Evolutionary conservation across 805 yeast species (phyloP).

Genomic region (Pichia kluyveri): DNA sequence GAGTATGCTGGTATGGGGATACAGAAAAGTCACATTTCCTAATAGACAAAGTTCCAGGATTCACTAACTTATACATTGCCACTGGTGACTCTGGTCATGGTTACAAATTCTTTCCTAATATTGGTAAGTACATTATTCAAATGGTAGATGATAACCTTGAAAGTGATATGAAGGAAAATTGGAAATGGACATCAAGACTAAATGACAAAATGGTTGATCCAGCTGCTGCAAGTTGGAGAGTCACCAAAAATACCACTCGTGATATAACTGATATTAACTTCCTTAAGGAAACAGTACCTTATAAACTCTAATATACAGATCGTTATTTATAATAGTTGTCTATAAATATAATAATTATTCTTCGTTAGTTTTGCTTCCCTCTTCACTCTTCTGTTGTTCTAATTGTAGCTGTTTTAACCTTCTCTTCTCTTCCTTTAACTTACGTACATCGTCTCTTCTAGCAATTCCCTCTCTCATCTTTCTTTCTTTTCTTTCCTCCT

Average conservation of each 20-base stretch:
- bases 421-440: constrained; percentile 12
- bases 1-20: constrained; percentile 31
- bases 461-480: constrained; percentile 45
- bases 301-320: constrained; percentile 1
- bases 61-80: constrained; percentile 27
- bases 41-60: constrained; percentile 29
- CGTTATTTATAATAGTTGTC: no score
- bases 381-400: background rate
- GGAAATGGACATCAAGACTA: constrained; percentile 26
- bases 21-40: constrained; percentile 30
- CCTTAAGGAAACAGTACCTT: constrained; percentile 1
- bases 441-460: constrained; percentile 16
- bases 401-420: background rate
- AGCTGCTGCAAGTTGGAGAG: constrained; percentile 18
- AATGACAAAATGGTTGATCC: constrained; percentile 13
- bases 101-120: constrained; percentile 35
- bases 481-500: constrained; percentile 47
- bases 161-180: constrained; percentile 15
- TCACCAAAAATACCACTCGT: constrained; percentile 7
- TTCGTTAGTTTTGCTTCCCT: background rate
- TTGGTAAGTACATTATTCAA: constrained; percentile 31
- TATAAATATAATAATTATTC: background rate
- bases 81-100: constrained; percentile 40
- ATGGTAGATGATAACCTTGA: constrained; percentile 23
- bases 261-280: constrained; percentile 13